phyloP scores from a whole-genome alignment of 306 rosid species.

The Glycyrrhiza uralensis region DNA sequence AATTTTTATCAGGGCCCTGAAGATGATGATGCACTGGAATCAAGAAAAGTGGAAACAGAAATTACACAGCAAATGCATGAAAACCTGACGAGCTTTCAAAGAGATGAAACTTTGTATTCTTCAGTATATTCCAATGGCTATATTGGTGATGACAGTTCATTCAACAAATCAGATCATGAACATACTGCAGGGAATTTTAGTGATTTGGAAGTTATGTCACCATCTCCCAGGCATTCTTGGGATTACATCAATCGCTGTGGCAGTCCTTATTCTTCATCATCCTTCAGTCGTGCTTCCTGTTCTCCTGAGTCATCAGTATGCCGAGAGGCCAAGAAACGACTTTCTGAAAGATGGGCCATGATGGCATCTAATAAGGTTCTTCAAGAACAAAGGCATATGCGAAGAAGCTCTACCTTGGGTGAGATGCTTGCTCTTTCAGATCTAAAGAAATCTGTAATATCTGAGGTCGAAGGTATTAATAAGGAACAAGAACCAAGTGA shows the following conservation, averaged over 20 bases:
- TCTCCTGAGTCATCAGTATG: slow-evolving; percentile 97
- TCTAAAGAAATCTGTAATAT: slow-evolving; percentile 52
- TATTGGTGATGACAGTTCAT: slow-evolving; percentile 92
- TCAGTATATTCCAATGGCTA: slow-evolving; percentile 86
- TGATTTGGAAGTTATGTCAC: slow-evolving; percentile 85
- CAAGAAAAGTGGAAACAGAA: slow-evolving; percentile 55
- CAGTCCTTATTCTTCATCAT: slow-evolving; percentile 81
- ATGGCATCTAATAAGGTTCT: slow-evolving; percentile 66
- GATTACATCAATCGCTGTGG: slow-evolving; percentile 67
- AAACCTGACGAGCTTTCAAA: slow-evolving; percentile 48
- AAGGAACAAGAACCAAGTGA: slow-evolving; percentile 52
- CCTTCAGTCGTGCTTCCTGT: slow-evolving; percentile 77
- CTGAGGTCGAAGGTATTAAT: slow-evolving; percentile 40
- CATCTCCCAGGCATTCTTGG: slow-evolving; percentile 90
- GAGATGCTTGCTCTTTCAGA: slow-evolving; percentile 96
- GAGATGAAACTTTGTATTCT: slow-evolving; percentile 73
- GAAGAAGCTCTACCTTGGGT: slow-evolving; percentile 94
- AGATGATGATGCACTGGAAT: slow-evolving; percentile 53
- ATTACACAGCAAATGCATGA: slow-evolving; percentile 54
- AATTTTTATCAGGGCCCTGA: slow-evolving; percentile 48
- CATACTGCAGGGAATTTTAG: slow-evolving; percentile 62
- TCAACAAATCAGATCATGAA: slow-evolving; percentile 77
- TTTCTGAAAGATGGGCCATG: slow-evolving; percentile 98
- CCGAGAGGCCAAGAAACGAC: slow-evolving; percentile 96
- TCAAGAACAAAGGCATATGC: slow-evolving; percentile 69